These are phyloP conservation scores for Pestalotiopsis sp. DNA, from an alignment of 2,329 filamentous ascomycete genomes.

Conservation along the genomic window DNA sequence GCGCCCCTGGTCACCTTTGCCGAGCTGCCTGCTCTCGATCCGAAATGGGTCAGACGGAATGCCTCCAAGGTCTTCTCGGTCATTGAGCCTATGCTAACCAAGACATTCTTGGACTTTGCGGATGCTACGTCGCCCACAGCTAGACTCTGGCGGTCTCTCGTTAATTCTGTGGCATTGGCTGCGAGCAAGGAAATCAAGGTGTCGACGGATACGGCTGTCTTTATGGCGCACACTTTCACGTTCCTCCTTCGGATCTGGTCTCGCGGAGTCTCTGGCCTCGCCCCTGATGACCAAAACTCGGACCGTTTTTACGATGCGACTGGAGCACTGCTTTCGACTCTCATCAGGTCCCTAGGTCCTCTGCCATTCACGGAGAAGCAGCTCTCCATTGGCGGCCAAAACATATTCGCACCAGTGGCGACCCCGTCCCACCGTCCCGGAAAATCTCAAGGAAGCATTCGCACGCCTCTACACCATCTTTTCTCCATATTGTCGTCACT, in stretches of 20 bases:
- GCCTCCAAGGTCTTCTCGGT: slow-evolving; percentile 65
- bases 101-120: slow-evolving; percentile 64
- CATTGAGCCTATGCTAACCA: slow-evolving; percentile 62
- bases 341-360: slow-evolving; percentile 55
- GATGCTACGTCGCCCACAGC: slow-evolving; percentile 56
- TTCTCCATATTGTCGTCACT: slow-evolving; percentile 61
- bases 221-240: slow-evolving; percentile 72
- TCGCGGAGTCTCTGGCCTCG: slow-evolving; percentile 53
- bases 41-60: slow-evolving; percentile 84
- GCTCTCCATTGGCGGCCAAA: slow-evolving; percentile 51
- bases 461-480: slow-evolving; percentile 67
- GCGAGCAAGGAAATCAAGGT: slow-evolving; percentile 88
- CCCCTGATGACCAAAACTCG: slow-evolving; percentile 52
- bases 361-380: slow-evolving; percentile 67
- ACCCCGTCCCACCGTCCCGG: slow-evolving; percentile 67
- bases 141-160: slow-evolving; percentile 63
- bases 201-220: slow-evolving; percentile 79
- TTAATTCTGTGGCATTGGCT: slow-evolving; percentile 66
- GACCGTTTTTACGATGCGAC: slow-evolving; percentile 58
- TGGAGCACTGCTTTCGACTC: slow-evolving; percentile 50
- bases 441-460: slow-evolving; percentile 52
- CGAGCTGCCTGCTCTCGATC: slow-evolving; percentile 83
- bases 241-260: slow-evolving; percentile 73
- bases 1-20: slow-evolving; percentile 60
- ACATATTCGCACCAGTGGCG: slow-evolving; percentile 63